Conservation (phyloP, 2,329 filamentous ascomycete species). For the Eutypa lata region DNA sequence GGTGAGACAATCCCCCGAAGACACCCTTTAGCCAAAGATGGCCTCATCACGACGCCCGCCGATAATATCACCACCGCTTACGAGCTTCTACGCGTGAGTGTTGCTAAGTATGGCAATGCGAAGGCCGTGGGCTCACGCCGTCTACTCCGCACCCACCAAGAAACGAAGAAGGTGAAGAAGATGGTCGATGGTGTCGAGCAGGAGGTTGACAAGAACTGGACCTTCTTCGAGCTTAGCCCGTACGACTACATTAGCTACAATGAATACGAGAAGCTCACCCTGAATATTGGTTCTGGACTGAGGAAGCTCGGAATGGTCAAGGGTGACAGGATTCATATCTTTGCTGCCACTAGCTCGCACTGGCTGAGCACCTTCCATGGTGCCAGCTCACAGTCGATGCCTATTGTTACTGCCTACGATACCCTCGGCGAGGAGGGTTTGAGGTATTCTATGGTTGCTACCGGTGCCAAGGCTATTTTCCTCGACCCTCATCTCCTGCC, state of each 20-base stretch:
- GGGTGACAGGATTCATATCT: conserved; percentile 73
- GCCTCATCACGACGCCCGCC: conserved; percentile 57
- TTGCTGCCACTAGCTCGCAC: conserved; percentile 65
- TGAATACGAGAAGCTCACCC: conserved; percentile 70
- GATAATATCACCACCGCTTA: conserved; percentile 69
- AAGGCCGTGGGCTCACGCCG: conserved; percentile 68
- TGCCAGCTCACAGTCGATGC: conserved; percentile 70
- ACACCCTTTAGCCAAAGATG: conserved; percentile 59
- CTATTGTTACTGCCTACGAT: conserved; percentile 76
- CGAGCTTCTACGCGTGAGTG: conserved; percentile 69
- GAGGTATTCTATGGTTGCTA: conserved; percentile 68
- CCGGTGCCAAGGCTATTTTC: conserved; percentile 69
- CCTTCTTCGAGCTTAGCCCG: conserved; percentile 77
- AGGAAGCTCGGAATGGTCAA: conserved; percentile 69
- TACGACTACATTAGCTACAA: conserved; percentile 77
- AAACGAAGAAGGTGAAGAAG: conserved; percentile 89
- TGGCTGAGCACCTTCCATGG: conserved; percentile 51
- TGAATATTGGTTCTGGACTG: conserved; percentile 67
- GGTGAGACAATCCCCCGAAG: conserved; percentile 76
- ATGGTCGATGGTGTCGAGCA: conserved; percentile 75
- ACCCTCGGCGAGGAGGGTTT: conserved; percentile 71
- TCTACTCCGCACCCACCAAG: conserved; percentile 72
- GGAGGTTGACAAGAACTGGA: conserved; percentile 84
- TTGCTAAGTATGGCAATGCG: conserved; percentile 61
- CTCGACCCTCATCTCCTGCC: conserved; percentile 69